Conservation (phyloP, 2,329 filamentous ascomycete species). For the Exophiala viscosa region DNA sequence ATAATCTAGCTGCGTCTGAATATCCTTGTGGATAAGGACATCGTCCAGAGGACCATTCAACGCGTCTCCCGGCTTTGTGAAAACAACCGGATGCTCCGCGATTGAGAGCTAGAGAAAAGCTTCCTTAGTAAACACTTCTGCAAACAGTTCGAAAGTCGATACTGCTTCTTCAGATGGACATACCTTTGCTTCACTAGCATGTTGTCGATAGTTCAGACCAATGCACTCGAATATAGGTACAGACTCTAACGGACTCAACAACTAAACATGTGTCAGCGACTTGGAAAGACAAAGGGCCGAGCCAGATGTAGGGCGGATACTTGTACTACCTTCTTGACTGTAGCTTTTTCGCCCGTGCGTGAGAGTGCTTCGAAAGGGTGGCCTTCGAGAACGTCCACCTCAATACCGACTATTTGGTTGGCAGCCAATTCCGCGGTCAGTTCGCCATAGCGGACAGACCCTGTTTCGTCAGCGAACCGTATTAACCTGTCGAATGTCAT, state of each 20-base stretch:
- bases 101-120: slow-evolving; percentile 21
- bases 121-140: neutral
- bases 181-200: neutral
- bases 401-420: no score
- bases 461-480: no score
- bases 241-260: neutral
- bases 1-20: slow-evolving; percentile 37
- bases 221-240: neutral
- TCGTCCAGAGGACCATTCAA: slow-evolving; percentile 30
- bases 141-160: neutral
- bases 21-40: slow-evolving; percentile 29
- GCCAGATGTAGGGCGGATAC: no score
- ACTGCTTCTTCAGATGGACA: neutral
- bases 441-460: no score
- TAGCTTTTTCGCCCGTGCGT: no score
- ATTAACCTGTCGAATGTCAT: no score
- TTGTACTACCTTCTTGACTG: no score
- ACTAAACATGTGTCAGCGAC: neutral
- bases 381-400: no score
- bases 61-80: slow-evolving; percentile 37
- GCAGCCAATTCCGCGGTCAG: no score
- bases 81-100: slow-evolving; percentile 34
- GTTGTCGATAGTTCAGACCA: neutral
- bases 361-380: no score
- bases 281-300: no score